Evolutionary conservation across 2,329 filamentous ascomycete species (phyloP).

Genomic region (Aspergillus fructus): DNA sequence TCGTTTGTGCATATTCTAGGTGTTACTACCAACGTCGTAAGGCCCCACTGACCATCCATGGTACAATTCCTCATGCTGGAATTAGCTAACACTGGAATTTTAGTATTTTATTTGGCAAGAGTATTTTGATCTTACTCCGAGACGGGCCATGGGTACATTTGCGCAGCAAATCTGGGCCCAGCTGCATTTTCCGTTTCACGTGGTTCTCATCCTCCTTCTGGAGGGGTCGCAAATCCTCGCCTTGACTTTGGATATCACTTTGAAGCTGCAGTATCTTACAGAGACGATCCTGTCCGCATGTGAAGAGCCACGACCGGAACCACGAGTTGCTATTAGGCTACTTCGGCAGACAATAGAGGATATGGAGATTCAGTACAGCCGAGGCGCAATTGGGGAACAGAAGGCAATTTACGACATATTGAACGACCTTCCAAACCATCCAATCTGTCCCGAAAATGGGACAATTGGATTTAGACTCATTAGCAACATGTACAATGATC

Average conservation of each 20-base stretch:
- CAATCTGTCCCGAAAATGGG: slow-evolving; percentile 28
- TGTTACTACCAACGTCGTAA: slow-evolving; percentile 39
- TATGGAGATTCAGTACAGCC: slow-evolving; percentile 42
- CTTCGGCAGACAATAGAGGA: slow-evolving; percentile 39
- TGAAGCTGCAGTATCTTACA: slow-evolving; percentile 42
- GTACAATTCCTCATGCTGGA: neutral
- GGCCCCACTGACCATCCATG: neutral
- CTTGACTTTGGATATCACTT: slow-evolving; percentile 44
- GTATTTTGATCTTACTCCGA: slow-evolving; percentile 59
- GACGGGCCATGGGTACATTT: slow-evolving; percentile 50
- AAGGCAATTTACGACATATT: slow-evolving; percentile 33
- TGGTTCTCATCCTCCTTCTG: slow-evolving; percentile 62
- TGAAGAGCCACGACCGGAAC: slow-evolving; percentile 32
- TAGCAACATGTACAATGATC: slow-evolving; percentile 29
- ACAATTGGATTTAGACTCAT: slow-evolving; percentile 24
- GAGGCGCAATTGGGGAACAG: slow-evolving; percentile 32
- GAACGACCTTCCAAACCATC: slow-evolving; percentile 28
- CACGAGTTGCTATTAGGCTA: slow-evolving; percentile 28
- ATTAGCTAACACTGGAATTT: slow-evolving; percentile 7
- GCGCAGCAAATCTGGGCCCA: slow-evolving; percentile 56
- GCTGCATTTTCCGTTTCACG: slow-evolving; percentile 63
- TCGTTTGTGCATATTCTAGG: slow-evolving; percentile 40
- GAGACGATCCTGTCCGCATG: slow-evolving; percentile 42
- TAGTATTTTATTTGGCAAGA: slow-evolving; percentile 62
- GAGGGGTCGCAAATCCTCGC: slow-evolving; percentile 62